Percentiles rank a stretch among this genome's conserved stretches.
Conservation (phyloP, 352 stramenopile genomes). For the Globisporangium radiosum region DNA sequence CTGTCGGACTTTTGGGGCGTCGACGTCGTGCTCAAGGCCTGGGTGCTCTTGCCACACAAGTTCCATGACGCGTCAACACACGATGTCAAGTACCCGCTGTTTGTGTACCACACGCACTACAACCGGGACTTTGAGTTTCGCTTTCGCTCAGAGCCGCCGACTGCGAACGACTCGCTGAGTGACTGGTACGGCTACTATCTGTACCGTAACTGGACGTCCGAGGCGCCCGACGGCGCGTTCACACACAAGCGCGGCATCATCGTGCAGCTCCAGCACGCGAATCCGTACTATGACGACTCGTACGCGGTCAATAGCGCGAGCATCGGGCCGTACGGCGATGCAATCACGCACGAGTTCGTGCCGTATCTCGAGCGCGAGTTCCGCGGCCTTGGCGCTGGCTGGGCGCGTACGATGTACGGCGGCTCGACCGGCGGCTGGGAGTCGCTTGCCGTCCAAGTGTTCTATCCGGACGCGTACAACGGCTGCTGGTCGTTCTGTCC, state of each 20-base stretch:
- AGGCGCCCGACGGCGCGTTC: conserved; percentile 34
- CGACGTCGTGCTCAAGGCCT: conserved; percentile 63
- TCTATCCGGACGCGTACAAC: conserved; percentile 75
- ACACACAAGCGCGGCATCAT: conserved; percentile 62
- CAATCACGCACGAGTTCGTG: conserved; percentile 74
- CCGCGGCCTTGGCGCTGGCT: conserved; percentile 54
- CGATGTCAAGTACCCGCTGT: conserved; percentile 61
- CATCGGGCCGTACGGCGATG: conserved; percentile 65
- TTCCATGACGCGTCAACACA: conserved; percentile 48
- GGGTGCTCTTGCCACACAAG: conserved; percentile 58
- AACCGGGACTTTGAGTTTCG: conserved; percentile 54
- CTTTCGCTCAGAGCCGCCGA: conserved; percentile 26
- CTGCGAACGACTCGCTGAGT: conserved; percentile 1
- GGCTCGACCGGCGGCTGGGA: conserved; percentile 69
- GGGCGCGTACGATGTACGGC: conserved; percentile 72
- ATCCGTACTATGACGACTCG: conserved; percentile 78
- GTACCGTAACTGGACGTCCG: conserved; percentile 70
- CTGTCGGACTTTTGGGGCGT: conserved; percentile 66
- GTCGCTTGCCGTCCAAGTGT: conserved; percentile 65
- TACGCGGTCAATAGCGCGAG: conserved; percentile 76
- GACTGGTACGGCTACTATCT: conserved; percentile 62
- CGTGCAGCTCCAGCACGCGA: conserved; percentile 70
- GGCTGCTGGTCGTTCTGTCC: conserved; percentile 79
- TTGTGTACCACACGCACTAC: conserved; percentile 78
- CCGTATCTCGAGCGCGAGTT: conserved; percentile 54